phyloP scores from a whole-genome alignment of 2,329 filamentous ascomycete genomes.

The Huntiella decipiens region DNA sequence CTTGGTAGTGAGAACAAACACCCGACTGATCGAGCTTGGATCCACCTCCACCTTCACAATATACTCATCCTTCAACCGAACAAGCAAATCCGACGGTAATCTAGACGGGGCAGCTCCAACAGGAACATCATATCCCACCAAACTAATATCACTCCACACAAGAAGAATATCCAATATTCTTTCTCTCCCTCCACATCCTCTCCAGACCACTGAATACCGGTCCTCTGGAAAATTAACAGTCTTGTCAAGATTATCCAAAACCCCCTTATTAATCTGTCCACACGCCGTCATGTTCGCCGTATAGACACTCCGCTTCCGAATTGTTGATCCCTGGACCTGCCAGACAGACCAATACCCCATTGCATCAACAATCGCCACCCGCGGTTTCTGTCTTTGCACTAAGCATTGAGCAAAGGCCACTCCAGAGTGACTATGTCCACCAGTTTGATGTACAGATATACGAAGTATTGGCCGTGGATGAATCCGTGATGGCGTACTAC shows the following conservation, averaged over 20 bases:
- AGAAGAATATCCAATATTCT: slow-evolving; percentile 2
- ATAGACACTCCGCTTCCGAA: slow-evolving; percentile 18
- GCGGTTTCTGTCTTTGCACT: slow-evolving; percentile 27
- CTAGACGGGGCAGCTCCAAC: too few species aligned
- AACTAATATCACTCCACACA: slow-evolving; percentile 9
- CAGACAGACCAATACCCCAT: slow-evolving; percentile 49
- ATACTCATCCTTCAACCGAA: slow-evolving; percentile 1
- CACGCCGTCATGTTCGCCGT: slow-evolving; percentile 19
- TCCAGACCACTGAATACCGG: slow-evolving; percentile 17
- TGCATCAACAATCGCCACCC: slow-evolving; percentile 47
- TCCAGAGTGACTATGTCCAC: slow-evolving; percentile 38
- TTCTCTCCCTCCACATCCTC: too few species aligned
- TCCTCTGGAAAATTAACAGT: slow-evolving; percentile 16
- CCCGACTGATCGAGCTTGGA: slow-evolving; percentile 1
- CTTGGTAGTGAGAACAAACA: slow-evolving; percentile 11
- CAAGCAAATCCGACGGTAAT: too few species aligned
- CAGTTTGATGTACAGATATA: slow-evolving; percentile 33
- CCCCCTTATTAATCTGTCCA: slow-evolving; percentile 26
- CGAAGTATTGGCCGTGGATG: slow-evolving; percentile 34
- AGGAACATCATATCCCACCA: not conserved
- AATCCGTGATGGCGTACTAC: slow-evolving; percentile 29
- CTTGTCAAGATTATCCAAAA: slow-evolving; percentile 19
- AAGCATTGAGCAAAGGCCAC: slow-evolving; percentile 41
- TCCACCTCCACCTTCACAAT: slow-evolving; percentile 9
- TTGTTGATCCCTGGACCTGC: slow-evolving; percentile 29